phyloP scores from a whole-genome alignment of 139 green algal species.

The Chlamydomonas schloesseri region DNA sequence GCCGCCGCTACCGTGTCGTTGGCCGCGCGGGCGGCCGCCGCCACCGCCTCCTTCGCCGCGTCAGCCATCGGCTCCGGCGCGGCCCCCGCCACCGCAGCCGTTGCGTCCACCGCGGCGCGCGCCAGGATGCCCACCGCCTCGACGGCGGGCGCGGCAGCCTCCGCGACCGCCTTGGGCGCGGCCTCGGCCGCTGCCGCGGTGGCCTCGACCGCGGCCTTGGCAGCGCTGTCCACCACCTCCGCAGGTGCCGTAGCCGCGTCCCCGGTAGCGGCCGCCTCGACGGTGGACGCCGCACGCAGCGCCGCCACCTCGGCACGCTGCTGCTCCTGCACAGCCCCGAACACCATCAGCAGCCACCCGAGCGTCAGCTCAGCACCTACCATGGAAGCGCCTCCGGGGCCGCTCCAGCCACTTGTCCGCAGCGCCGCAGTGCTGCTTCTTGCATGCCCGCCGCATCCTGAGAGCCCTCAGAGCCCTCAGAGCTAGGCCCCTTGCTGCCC shows the following conservation, averaged over 20 bases:
- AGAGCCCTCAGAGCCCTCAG: background rate
- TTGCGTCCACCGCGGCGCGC: too few species aligned
- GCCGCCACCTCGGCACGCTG: background rate
- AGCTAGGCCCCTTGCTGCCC: background rate
- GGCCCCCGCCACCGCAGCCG: too few species aligned
- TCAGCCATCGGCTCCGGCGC: too few species aligned
- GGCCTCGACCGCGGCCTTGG: background rate
- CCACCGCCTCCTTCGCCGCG: background rate
- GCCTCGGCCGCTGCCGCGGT: background rate
- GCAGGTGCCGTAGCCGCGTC: background rate
- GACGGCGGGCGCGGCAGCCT: too few species aligned
- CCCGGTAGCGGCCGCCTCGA: background rate
- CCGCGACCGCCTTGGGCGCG: too few species aligned
- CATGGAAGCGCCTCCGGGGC: too few species aligned
- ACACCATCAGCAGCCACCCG: background rate
- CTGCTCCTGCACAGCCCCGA: constrained; percentile 4
- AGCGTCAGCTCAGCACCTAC: background rate
- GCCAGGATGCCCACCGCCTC: too few species aligned
- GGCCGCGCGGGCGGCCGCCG: background rate
- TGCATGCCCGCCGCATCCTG: background rate
- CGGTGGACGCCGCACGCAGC: too few species aligned
- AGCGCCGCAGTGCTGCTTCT: too few species aligned
- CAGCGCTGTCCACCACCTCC: background rate
- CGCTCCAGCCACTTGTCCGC: too few species aligned
- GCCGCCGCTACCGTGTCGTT: background rate